Conservation (phyloP, 23 red algal genomes). For the Gracilariopsis chorda region DNA sequence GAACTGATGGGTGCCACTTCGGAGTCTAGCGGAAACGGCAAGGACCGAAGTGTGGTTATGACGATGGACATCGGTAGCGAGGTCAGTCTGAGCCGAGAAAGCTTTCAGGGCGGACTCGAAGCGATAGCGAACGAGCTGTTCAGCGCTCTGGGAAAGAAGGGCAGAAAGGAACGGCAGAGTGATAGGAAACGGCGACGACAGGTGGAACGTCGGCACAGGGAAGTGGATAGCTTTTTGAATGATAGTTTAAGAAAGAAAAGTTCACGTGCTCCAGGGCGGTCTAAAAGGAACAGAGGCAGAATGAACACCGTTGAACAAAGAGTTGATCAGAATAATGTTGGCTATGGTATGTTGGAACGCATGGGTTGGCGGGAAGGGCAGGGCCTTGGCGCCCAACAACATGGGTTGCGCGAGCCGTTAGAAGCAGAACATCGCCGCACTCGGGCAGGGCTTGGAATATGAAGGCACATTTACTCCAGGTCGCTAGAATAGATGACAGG, state of each 20-base stretch:
- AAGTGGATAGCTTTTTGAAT: not conserved
- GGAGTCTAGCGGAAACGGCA: not conserved
- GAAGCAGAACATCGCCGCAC: not conserved
- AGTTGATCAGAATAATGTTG: constrained; percentile 1
- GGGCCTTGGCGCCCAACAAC: constrained; percentile 3
- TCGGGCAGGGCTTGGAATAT: constrained; percentile 24
- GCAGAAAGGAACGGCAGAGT: not conserved
- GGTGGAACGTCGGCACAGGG: not conserved
- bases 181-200: not conserved
- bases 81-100: not conserved
- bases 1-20: constrained; percentile 22
- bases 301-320: not conserved
- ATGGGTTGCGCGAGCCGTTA: constrained; percentile 21
- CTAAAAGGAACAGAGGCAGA: not conserved
- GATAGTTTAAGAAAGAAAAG: not conserved
- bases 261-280: not conserved
- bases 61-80: not conserved
- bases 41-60: constrained; percentile 7
- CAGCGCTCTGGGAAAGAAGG: not conserved
- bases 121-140: not conserved
- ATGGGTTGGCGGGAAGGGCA: constrained; percentile 51
- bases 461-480: not conserved
- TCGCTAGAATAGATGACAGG: not conserved
- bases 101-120: not conserved
- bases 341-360: constrained; percentile 31